Base-by-base conservation (phyloP, 2,329 filamentous ascomycete genomes). In the Bipolaris gigantea region DNA sequence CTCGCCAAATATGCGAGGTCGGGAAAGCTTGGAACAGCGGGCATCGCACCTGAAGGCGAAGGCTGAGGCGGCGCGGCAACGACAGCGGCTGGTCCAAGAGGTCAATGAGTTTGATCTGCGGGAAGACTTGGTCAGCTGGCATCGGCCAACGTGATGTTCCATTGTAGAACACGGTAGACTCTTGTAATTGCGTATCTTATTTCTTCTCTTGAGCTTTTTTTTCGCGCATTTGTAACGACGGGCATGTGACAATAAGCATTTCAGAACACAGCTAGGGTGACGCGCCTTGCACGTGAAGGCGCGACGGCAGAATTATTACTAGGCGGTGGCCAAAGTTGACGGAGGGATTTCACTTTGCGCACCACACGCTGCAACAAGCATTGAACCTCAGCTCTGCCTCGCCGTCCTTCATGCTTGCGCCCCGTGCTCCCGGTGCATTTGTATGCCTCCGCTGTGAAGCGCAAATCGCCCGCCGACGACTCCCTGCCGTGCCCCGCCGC, bases 51-150 rank as follows among this genome's bases (percentile, higher is more conserved):
- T 78, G 69, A 73, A 76, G 58, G 68, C 63, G 69, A 73, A 76
- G 58, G 68, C 63, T 3, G 74, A 75, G 43, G 71, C 72, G 15
- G 69, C 77, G 52, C 60, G 64, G 50, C 66, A 70, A 43, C 65
- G 70, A 27, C 63, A 70, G 42, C 73, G 71, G 51, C 66, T 66
- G 18, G 63, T 69, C 13, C 73, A 76, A 30, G 79, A 81, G 60
- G 69, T 80, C 30, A 76, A 80, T 44, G 79, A 81, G 63, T 75
- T 80, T 52, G 77, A 80, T 41, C 61, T 80, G 39, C 67, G 79
- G 42, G 77, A 80, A 34, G 77, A 81, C 60, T 51, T 81, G 58
- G 70, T 75, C 43, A 79, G 77, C 50, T 81, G 79, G 79, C 69
- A 63, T 32, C 65, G 79, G 18, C 61, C 63, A 18, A 58, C 60